Conservation (phyloP, 495 filamentous ascomycete genomes). For the Lichina pygmaea region DNA sequence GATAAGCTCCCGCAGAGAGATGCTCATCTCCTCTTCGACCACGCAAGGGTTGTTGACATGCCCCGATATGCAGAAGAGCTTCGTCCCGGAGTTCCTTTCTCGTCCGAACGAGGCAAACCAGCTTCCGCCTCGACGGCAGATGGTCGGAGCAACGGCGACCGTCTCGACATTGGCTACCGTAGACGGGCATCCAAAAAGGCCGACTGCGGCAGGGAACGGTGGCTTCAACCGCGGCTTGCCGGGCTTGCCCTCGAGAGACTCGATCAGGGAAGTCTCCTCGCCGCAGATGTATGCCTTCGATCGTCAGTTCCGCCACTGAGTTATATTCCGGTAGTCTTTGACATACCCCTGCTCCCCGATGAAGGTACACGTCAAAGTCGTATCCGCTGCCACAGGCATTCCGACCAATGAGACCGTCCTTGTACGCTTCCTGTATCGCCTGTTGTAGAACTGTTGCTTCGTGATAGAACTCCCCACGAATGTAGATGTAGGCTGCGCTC, state of each 20-base stretch:
- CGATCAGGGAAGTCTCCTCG: constrained; percentile 92
- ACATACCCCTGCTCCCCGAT: constrained; percentile 59
- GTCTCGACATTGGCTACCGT: constrained; percentile 98
- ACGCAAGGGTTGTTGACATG: constrained; percentile 97
- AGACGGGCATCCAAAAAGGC: constrained; percentile 90
- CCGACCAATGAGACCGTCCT: constrained; percentile 81
- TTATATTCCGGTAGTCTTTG: neutral
- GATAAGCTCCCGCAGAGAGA: constrained; percentile 78
- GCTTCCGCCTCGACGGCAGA: constrained; percentile 67
- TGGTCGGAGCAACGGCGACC: constrained; percentile 80
- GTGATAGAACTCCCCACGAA: constrained; percentile 94
- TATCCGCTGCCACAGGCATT: constrained; percentile 92
- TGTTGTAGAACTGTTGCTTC: constrained; percentile 83
- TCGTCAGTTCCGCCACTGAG: neutral
- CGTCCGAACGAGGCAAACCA: constrained; percentile 90
- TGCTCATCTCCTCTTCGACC: constrained; percentile 97
- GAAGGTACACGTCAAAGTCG: constrained; percentile 90
- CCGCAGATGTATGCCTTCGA: constrained; percentile 68
- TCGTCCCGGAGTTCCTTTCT: constrained; percentile 85
- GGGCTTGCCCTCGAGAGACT: constrained; percentile 92
- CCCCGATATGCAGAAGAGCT: constrained; percentile 94
- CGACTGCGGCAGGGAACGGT: constrained; percentile 89
- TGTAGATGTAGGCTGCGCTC: constrained; percentile 96
- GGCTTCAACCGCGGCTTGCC: constrained; percentile 97
- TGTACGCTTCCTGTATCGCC: constrained; percentile 93